These are phyloP conservation scores for Solioccasus polychromus DNA, from an alignment of 768 basidiomycete genomes.

Conservation along the genomic window DNA sequence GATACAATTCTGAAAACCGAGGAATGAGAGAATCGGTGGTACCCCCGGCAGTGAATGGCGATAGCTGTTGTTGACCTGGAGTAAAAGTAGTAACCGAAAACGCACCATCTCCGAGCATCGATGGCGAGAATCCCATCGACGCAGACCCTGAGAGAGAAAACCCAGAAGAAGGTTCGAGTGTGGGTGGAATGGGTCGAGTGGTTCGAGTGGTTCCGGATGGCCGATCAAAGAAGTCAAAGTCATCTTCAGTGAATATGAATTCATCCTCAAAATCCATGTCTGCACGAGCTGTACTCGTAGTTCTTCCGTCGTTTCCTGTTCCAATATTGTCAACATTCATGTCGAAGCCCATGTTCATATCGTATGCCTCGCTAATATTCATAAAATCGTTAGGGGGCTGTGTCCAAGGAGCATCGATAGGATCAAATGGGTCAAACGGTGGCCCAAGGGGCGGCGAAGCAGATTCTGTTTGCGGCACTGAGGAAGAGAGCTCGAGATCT, in stretches of 20 bases:
- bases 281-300: slow-evolving; percentile 23
- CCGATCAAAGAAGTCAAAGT: slow-evolving; percentile 84
- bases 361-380: slow-evolving; percentile 34
- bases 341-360: slow-evolving; percentile 51
- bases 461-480: slow-evolving; percentile 15
- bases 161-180: slow-evolving; percentile 20
- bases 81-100: slow-evolving; percentile 22
- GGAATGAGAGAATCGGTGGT: slow-evolving; percentile 20
- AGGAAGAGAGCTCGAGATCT: slow-evolving; percentile 12
- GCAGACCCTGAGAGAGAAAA: slow-evolving; percentile 34
- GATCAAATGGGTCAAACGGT: slow-evolving; percentile 44
- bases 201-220: slow-evolving; percentile 36
- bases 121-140: slow-evolving; percentile 35
- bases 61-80: slow-evolving; percentile 28
- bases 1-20: slow-evolving; percentile 20
- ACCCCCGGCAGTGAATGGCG: slow-evolving; percentile 29
- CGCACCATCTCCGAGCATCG: slow-evolving; percentile 28
- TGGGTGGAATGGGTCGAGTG: slow-evolving; percentile 14
- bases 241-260: slow-evolving; percentile 71
- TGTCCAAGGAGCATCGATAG: slow-evolving; percentile 40
- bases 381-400: slow-evolving; percentile 37
- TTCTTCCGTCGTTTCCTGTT: slow-evolving; percentile 24
- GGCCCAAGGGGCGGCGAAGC: slow-evolving; percentile 21
- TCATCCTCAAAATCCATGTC: slow-evolving; percentile 55
- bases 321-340: slow-evolving; percentile 42